A percentile compares a stretch with the other conserved stretches of the same genome.
phyloP scores from a whole-genome alignment of 176 grass and related monocot species.

The Musa troglodytarum region DNA sequence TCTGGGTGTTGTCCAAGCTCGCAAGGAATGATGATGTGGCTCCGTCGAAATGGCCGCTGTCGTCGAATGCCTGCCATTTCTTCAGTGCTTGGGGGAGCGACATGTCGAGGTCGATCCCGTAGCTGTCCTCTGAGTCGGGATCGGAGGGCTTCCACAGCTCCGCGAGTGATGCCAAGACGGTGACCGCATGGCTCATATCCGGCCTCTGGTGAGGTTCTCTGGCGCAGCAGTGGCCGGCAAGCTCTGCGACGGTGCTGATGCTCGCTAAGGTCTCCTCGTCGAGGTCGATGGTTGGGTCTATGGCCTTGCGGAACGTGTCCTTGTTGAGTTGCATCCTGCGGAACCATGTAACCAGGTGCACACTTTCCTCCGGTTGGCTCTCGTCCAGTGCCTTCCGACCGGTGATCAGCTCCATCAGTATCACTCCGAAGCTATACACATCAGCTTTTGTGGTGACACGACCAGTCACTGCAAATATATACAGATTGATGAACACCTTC shows the following conservation, averaged over 20 bases:
- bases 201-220: constrained; percentile 33
- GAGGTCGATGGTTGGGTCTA: constrained; percentile 24
- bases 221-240: constrained; percentile 29
- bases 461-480: constrained; percentile 24
- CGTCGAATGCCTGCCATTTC: constrained; percentile 9
- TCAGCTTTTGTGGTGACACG: constrained; percentile 41
- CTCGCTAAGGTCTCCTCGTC: constrained; percentile 31
- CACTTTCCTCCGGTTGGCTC: constrained; percentile 24
- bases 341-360: constrained; percentile 38
- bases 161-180: constrained; percentile 12
- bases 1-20: constrained; percentile 9
- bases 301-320: constrained; percentile 18
- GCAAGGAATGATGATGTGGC: background rate
- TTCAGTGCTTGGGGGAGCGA: constrained; percentile 8
- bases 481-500: background rate
- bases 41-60: constrained; percentile 3
- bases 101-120: constrained; percentile 10
- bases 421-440: constrained; percentile 42
- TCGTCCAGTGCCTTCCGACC: constrained; percentile 26
- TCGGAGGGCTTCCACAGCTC: constrained; percentile 4
- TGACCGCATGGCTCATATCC: constrained; percentile 33
- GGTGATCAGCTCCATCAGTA: constrained; percentile 43
- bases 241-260: constrained; percentile 21
- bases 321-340: constrained; percentile 20
- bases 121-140: background rate